A percentile compares a stretch with the other conserved stretches of the same genome.
phyloP scores from a whole-genome alignment of 169 alveolate species.

The Eimeria necatrix region DNA sequence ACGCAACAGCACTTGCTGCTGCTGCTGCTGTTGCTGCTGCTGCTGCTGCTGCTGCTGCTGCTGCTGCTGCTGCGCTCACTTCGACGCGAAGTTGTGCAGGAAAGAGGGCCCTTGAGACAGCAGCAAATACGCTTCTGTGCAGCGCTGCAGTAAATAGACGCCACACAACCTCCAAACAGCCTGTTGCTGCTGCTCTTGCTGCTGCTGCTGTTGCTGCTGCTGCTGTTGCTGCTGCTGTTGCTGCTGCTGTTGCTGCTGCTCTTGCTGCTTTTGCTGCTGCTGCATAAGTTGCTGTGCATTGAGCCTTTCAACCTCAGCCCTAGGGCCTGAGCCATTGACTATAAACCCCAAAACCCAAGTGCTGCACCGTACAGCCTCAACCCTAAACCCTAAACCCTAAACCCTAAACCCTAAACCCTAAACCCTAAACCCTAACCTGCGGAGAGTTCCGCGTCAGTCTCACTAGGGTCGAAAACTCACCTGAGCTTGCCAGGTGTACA shows the following conservation, averaged over 20 bases:
- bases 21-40: background rate
- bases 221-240: no score
- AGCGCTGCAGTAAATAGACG: no score
- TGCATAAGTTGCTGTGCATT: no score
- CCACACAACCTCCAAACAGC: no score
- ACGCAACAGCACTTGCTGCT: background rate
- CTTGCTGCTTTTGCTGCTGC: no score
- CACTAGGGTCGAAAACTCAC: no score
- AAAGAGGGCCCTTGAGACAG: background rate
- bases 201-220: no score
- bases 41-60: no score
- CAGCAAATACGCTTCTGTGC: background rate
- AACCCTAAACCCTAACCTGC: slow-evolving; percentile 23
- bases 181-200: no score
- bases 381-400: slow-evolving; percentile 36
- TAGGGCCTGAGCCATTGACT: background rate
- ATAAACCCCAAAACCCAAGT: background rate
- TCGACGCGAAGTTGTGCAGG: background rate
- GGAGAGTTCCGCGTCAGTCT: background rate
- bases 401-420: slow-evolving; percentile 21
- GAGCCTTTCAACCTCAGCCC: background rate
- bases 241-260: no score
- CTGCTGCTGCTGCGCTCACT: no score
- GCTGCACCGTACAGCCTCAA: background rate
- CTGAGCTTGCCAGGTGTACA: background rate